These are phyloP conservation scores for Nymphaea thermarum DNA, from an alignment of 164 flowering plant species.

Conservation along the genomic window DNA sequence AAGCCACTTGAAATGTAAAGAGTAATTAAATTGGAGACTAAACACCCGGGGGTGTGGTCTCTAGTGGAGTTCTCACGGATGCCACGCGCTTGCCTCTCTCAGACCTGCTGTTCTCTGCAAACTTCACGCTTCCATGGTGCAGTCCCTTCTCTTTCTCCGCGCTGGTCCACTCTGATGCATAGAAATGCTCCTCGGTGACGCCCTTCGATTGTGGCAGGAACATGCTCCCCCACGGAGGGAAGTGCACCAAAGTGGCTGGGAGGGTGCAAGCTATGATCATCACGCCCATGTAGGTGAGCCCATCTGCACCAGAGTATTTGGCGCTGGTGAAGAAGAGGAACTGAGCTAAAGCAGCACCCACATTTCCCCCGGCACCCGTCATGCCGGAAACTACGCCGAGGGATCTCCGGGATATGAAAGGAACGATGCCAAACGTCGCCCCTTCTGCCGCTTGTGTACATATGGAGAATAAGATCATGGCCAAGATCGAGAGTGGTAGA, in stretches of 20 bases:
- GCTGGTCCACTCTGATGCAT: constrained; percentile 47
- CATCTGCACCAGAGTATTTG: constrained; percentile 33
- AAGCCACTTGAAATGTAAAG: no score
- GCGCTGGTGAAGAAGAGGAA: constrained; percentile 50
- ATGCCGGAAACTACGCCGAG: constrained; percentile 69
- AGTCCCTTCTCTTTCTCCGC: constrained; percentile 52
- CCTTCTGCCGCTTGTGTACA: constrained; percentile 78
- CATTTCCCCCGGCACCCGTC: constrained; percentile 75
- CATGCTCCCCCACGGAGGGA: constrained; percentile 95
- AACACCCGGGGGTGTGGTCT: constrained; percentile 24
- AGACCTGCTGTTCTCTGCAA: constrained; percentile 59
- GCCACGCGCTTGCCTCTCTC: constrained; percentile 46
- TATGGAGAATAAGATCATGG: constrained; percentile 63
- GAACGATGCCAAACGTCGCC: constrained; percentile 60
- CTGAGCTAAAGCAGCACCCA: constrained; percentile 67
- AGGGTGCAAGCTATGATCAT: constrained; percentile 52
- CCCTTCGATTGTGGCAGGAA: constrained; percentile 44
- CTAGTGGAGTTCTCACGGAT: constrained; percentile 42
- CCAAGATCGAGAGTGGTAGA: constrained; percentile 41
- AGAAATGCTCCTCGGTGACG: constrained; percentile 39
- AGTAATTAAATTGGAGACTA: no score
- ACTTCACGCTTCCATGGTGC: constrained; percentile 49
- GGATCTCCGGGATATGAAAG: constrained; percentile 64
- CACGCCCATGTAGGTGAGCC: constrained; percentile 55
- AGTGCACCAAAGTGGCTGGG: constrained; percentile 46